phyloP scores from a whole-genome alignment of 1,284 basidiomycete genomes.

The Taiwanofungus camphoratus region DNA sequence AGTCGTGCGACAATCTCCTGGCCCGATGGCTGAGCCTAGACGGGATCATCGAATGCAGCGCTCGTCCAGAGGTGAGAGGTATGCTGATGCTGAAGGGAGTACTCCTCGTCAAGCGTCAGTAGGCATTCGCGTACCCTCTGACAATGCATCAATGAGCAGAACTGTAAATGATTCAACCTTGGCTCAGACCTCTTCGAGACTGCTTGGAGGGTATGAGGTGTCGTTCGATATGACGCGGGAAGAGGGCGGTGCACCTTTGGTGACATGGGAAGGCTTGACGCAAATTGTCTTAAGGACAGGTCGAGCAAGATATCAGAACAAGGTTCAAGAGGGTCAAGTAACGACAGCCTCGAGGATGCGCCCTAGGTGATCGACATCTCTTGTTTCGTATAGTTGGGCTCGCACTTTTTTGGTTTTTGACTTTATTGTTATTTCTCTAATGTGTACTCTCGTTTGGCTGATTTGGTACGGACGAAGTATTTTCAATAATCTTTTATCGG shows the following conservation, averaged over 20 bases:
- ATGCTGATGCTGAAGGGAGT: background rate
- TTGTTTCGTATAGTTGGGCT: too few relatives aligned
- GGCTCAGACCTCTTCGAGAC: background rate
- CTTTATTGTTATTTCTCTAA: too few relatives aligned
- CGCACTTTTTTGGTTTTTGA: too few relatives aligned
- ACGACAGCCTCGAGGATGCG: too few relatives aligned
- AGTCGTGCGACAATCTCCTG: background rate
- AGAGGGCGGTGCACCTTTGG: slow-evolving; percentile 16
- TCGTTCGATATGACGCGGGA: slow-evolving; percentile 10
- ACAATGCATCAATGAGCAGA: background rate
- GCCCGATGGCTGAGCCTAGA: background rate
- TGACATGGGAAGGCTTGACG: slow-evolving; percentile 14
- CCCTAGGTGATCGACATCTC: too few relatives aligned
- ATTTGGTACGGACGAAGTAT: too few relatives aligned
- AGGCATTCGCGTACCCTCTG: background rate
- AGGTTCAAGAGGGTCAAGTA: too few relatives aligned
- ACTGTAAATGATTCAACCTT: background rate
- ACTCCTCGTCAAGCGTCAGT: background rate
- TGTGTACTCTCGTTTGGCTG: too few relatives aligned
- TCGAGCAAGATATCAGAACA: slow-evolving; percentile 5
- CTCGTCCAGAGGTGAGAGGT: too few relatives aligned
- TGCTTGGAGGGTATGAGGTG: slow-evolving; percentile 7
- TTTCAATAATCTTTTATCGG: too few relatives aligned
- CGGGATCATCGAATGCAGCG: background rate
- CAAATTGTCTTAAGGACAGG: slow-evolving; percentile 17